Percentiles rank a stretch among this genome's conserved stretches.
Evolutionary conservation across 352 stramenopile genomes (phyloP).

Genomic region (Globisporangium recalcitrans): DNA sequence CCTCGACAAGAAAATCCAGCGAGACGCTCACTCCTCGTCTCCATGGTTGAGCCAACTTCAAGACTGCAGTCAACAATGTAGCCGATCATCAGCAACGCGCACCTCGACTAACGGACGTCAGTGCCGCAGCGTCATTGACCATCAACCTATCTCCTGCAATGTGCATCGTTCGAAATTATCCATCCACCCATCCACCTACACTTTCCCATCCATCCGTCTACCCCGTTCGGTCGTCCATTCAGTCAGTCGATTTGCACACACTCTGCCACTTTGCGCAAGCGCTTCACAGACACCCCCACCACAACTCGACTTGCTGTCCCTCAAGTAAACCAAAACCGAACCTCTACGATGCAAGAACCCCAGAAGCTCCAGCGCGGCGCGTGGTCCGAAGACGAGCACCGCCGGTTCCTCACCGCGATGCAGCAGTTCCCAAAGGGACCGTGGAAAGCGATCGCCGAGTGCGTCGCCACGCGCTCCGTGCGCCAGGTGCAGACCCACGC

Average conservation of each 20-base stretch:
- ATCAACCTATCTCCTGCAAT: not conserved
- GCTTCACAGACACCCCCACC: not conserved
- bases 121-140: not conserved
- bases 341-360: not conserved
- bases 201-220: not conserved
- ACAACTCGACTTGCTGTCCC: conserved; percentile 5
- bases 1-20: conserved; percentile 8
- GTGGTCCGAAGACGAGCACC: conserved; percentile 22
- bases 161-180: not conserved
- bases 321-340: not conserved
- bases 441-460: conserved; percentile 22
- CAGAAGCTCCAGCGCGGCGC: conserved; percentile 5
- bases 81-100: not conserved
- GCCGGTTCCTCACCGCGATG: conserved; percentile 19
- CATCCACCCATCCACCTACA: not conserved
- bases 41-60: not conserved
- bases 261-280: not conserved
- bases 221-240: not conserved
- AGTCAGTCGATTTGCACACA: not conserved
- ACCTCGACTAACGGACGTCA: not conserved
- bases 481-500: conserved; percentile 23
- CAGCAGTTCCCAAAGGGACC: conserved; percentile 16
- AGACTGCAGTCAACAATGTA: not conserved
- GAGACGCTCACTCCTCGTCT: not conserved
- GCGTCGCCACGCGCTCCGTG: conserved; percentile 20